Conservation (phyloP, 2,329 filamentous ascomycete genomes). For the Venturia nashicola region DNA sequence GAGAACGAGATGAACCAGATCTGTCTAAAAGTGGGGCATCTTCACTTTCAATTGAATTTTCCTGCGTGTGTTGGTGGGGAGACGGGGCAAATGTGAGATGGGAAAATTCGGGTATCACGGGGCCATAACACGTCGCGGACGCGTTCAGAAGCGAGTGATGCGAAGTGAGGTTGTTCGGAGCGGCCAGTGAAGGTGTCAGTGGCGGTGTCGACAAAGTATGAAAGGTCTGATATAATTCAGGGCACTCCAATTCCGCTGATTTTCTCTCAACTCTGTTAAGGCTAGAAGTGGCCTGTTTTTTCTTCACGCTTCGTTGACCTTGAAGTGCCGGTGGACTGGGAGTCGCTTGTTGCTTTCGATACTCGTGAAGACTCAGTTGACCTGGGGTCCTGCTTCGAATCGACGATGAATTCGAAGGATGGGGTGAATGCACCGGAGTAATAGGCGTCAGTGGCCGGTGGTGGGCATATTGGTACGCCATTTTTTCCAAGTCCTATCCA, state of each 20-base stretch:
- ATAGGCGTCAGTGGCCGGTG: conserved; percentile 7
- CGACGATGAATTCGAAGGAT: conserved; percentile 5
- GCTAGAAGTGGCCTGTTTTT: not conserved
- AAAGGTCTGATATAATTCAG: not conserved
- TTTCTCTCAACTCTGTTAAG: conserved; percentile 5
- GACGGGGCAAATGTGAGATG: not conserved
- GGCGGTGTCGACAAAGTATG: conserved; percentile 4
- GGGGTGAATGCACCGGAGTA: conserved; percentile 9
- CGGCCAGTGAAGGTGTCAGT: conserved; percentile 3
- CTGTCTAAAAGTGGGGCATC: not conserved
- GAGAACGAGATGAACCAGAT: not conserved
- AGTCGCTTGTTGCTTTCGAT: conserved; percentile 8
- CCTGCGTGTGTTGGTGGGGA: not conserved
- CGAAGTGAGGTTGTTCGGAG: not conserved
- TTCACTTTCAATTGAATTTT: not conserved
- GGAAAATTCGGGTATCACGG: not conserved
- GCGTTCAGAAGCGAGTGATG: not conserved
- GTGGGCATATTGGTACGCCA: conserved; percentile 8
- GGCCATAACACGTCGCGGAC: not conserved
- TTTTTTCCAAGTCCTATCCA: conserved; percentile 5
- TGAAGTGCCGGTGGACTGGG: conserved; percentile 9
- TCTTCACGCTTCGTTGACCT: conserved; percentile 9
- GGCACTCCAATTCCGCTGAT: not conserved
- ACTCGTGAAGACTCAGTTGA: conserved; percentile 11
- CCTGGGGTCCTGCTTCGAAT: conserved; percentile 6